Conservation (phyloP, 1,284 basidiomycete species). For the Gastroboletus turbinatus region DNA sequence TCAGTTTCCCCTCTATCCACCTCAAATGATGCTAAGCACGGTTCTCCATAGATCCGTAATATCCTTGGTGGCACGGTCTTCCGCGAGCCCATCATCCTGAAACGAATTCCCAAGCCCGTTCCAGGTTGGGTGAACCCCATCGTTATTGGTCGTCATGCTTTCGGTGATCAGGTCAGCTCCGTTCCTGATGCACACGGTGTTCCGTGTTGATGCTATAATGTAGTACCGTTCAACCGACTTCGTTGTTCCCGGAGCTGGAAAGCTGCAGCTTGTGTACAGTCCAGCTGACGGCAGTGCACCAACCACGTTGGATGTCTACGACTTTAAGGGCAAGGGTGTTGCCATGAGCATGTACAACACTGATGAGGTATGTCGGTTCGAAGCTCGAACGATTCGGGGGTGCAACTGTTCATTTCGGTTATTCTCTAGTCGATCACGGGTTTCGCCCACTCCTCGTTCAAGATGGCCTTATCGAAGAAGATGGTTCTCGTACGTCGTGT, state of each 20-base stretch:
- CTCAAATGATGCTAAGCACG: slow-evolving; percentile 6
- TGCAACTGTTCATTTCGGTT: slow-evolving; percentile 5
- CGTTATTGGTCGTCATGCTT: slow-evolving; percentile 95
- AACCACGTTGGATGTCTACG: slow-evolving; percentile 79
- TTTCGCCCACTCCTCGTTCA: slow-evolving; percentile 97
- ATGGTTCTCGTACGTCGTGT: slow-evolving; percentile 70
- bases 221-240: slow-evolving; percentile 92
- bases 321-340: slow-evolving; percentile 88
- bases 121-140: slow-evolving; percentile 98
- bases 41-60: slow-evolving; percentile 75
- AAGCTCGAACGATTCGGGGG: neutral
- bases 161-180: slow-evolving; percentile 78
- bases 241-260: slow-evolving; percentile 84
- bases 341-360: slow-evolving; percentile 97
- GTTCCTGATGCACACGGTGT: slow-evolving; percentile 9
- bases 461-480: slow-evolving; percentile 96
- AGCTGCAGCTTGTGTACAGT: slow-evolving; percentile 85
- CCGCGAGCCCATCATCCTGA: slow-evolving; percentile 95
- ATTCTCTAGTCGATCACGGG: slow-evolving; percentile 77
- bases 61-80: slow-evolving; percentile 98
- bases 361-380: slow-evolving; percentile 61
- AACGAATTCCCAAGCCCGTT: slow-evolving; percentile 88
- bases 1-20: slow-evolving; percentile 39
- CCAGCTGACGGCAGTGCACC: slow-evolving; percentile 69
- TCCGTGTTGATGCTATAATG: slow-evolving; percentile 4